A percentile compares a stretch with the other conserved stretches of the same genome.
These are phyloP conservation scores for Paraconiothyrium brasiliense DNA, from an alignment of 2,329 filamentous ascomycete species.

Conservation along the genomic window DNA sequence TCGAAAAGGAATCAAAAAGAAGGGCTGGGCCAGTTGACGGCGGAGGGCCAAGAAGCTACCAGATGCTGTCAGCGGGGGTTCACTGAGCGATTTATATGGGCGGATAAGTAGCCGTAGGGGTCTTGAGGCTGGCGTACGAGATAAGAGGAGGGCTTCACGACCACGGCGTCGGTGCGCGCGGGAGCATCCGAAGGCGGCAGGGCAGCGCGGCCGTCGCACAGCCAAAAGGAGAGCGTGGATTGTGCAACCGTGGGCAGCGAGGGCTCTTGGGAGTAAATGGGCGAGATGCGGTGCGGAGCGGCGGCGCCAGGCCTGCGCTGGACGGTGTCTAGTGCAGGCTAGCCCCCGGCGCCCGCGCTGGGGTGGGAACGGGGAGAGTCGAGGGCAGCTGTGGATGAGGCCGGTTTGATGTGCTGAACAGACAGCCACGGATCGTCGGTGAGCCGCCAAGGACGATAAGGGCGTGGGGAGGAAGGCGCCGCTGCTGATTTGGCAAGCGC, in stretches of 20 bases:
- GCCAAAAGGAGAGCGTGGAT: conserved; percentile 32
- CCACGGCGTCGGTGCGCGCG: conserved; percentile 35
- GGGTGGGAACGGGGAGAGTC: conserved; percentile 28
- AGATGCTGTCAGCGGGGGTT: conserved; percentile 35
- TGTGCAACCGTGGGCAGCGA: conserved; percentile 34
- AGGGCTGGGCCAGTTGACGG: conserved; percentile 20
- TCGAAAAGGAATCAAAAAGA: conserved; percentile 20
- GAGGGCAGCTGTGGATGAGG: conserved; percentile 15
- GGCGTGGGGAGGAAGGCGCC: conserved; percentile 9
- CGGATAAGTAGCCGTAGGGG: conserved; percentile 29
- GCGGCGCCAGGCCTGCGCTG: conserved; percentile 22
- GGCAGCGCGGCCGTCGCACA: conserved; percentile 30
- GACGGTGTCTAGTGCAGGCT: conserved; percentile 42
- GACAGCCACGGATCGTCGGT: neutral
- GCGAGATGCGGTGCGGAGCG: conserved; percentile 12
- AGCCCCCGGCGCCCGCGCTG: conserved; percentile 42
- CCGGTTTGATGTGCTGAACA: conserved; percentile 14
- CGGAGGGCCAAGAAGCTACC: conserved; percentile 23
- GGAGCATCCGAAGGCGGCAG: conserved; percentile 40
- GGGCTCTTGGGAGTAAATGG: conserved; percentile 18
- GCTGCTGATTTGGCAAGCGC: conserved; percentile 15
- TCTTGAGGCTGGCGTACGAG: conserved; percentile 39
- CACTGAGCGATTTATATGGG: conserved; percentile 41
- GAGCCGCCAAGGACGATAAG: conserved; percentile 10
- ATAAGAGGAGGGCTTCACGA: conserved; percentile 44